Evolutionary conservation across 1,284 basidiomycete species (phyloP).

Genomic region (Apiotrichum mycotoxinovorans): DNA sequence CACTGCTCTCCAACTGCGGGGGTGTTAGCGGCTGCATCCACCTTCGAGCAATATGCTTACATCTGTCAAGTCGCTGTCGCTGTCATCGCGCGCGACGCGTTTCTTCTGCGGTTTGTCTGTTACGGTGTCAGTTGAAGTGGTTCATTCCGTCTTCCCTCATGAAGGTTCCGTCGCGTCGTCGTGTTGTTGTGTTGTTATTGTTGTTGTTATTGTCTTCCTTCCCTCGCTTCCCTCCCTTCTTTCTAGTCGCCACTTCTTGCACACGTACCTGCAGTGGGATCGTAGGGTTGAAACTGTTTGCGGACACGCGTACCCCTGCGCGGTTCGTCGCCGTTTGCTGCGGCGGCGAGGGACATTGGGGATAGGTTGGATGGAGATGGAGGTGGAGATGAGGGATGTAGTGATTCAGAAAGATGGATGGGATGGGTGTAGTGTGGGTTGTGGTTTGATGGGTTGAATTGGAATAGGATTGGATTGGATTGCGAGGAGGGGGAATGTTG

Average conservation of each 20-base stretch:
- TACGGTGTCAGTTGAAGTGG: background rate
- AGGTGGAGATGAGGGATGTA: conserved; percentile 1
- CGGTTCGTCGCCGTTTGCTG: conserved; percentile 24
- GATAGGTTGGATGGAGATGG: background rate
- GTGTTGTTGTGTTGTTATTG: background rate
- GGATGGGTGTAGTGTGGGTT: too few species aligned
- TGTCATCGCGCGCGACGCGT: background rate
- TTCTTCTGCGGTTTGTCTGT: background rate
- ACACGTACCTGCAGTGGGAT: conserved; percentile 2
- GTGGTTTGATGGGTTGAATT: too few species aligned
- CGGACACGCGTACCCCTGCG: conserved; percentile 36
- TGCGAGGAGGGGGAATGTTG: too few species aligned
- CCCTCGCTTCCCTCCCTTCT: too few species aligned
- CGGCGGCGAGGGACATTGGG: conserved; percentile 22
- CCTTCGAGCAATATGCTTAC: background rate
- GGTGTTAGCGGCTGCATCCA: background rate
- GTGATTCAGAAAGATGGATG: conserved; percentile 9
- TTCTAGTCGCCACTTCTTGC: background rate
- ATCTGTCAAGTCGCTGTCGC: background rate
- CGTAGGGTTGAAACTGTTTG: conserved; percentile 38
- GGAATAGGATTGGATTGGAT: too few species aligned
- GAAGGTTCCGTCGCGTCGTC: background rate
- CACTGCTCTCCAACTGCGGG: conserved; percentile 5
- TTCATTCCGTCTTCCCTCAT: background rate
- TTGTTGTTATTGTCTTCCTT: background rate